A percentile compares a stretch with the other conserved stretches of the same genome.
Evolutionary conservation across 805 yeast genomes (phyloP).

Genomic region (Schwanniomyces pseudopolymorphus): DNA sequence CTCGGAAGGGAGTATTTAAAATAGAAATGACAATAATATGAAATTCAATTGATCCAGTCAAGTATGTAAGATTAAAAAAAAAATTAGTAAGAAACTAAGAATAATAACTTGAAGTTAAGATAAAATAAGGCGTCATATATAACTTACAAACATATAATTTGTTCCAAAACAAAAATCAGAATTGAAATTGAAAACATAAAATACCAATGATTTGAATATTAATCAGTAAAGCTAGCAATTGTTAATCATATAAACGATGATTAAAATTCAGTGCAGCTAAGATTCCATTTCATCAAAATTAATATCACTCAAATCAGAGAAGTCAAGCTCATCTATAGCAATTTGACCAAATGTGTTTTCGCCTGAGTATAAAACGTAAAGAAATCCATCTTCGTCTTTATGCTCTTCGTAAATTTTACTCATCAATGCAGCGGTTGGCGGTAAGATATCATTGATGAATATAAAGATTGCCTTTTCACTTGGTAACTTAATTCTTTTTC

Average conservation of each 20-base stretch:
- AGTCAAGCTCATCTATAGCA: slow-evolving; percentile 4
- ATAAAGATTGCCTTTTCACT: slow-evolving; percentile 98
- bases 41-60: slow-evolving; percentile 1
- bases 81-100: not conserved
- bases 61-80: not conserved
- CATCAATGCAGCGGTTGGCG: slow-evolving; percentile 98
- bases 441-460: slow-evolving; percentile 93
- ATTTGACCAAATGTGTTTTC: slow-evolving; percentile 89
- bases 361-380: slow-evolving; percentile 93
- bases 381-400: slow-evolving; percentile 96
- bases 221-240: not conserved
- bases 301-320: slow-evolving; percentile 7
- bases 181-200: not conserved
- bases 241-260: not conserved
- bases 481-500: slow-evolving; percentile 93
- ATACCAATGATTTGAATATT: not conserved
- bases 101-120: not conserved
- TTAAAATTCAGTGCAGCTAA: not conserved
- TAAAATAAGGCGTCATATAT: not conserved
- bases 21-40: too few species aligned
- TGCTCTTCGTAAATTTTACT: slow-evolving; percentile 94
- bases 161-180: not conserved
- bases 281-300: slow-evolving; percentile 4
- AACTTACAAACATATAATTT: slow-evolving; percentile 1
- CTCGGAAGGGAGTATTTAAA: not conserved